These are phyloP conservation scores for Tricholoma sp. DNA, from an alignment of 768 basidiomycete species.

Conservation along the genomic window DNA sequence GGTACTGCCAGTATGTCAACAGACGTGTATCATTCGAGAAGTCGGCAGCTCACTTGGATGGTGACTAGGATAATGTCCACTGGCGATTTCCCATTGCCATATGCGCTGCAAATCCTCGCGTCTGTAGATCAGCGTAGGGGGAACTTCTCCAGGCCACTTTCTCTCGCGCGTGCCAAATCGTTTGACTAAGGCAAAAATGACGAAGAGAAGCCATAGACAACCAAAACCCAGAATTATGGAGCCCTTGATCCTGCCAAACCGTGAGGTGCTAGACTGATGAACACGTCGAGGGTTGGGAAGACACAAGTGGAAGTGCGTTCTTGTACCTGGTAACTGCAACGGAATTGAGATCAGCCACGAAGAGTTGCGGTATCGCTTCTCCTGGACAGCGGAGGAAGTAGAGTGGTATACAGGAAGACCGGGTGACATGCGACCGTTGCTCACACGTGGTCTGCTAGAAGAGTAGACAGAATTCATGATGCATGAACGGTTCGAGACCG, in stretches of 20 bases:
- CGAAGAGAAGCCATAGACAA: conserved; percentile 27
- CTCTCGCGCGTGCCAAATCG: conserved; percentile 58
- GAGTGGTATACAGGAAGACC: conserved; percentile 28
- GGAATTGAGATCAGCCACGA: conserved; percentile 60
- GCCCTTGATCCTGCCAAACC: conserved; percentile 56
- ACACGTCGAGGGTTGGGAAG: conserved; percentile 58
- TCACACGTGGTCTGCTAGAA: conserved; percentile 30
- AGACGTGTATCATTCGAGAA: neutral
- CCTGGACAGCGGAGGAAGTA: conserved; percentile 53
- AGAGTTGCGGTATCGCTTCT: conserved; percentile 51
- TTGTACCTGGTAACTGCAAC: conserved; percentile 56
- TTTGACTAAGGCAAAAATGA: conserved; percentile 54
- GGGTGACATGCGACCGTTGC: conserved; percentile 37
- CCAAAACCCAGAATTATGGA: conserved; percentile 45
- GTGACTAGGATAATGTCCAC: conserved; percentile 91
- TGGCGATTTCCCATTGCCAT: conserved; percentile 93
- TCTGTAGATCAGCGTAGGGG: conserved; percentile 69
- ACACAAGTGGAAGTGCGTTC: conserved; percentile 51
- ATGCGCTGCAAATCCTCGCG: conserved; percentile 82
- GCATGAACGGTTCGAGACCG: conserved; percentile 3
- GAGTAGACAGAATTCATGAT: conserved; percentile 41
- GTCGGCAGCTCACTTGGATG: conserved; percentile 53
- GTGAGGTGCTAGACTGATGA: conserved; percentile 49
- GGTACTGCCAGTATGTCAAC: conserved; percentile 49
- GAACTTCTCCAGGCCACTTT: conserved; percentile 62